Conservation (phyloP, 2,329 filamentous ascomycete species). For the Cylindrodendrum hubeiense region DNA sequence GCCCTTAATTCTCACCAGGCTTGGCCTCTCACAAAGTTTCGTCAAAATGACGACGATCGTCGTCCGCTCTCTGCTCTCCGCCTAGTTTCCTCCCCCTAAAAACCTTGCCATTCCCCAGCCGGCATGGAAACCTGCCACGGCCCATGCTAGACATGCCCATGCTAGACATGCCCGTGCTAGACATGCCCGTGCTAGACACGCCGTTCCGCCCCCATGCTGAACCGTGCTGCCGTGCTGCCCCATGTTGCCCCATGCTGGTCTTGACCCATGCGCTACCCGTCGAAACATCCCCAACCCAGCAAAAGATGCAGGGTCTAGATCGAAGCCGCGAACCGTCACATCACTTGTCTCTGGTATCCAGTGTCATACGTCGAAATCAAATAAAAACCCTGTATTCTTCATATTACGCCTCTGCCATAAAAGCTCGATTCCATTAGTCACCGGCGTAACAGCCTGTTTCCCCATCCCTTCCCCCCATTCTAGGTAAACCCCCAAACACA, state of each 20-base stretch:
- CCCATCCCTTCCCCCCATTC: slow-evolving; percentile 11
- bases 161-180: background rate
- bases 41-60: slow-evolving; percentile 28
- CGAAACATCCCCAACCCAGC: slow-evolving; percentile 13
- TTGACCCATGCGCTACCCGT: background rate
- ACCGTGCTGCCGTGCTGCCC: slow-evolving; percentile 2
- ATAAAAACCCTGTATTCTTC: slow-evolving; percentile 29
- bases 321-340: slow-evolving; percentile 27
- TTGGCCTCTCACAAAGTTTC: slow-evolving; percentile 12
- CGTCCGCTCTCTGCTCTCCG: slow-evolving; percentile 1
- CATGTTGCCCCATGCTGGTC: background rate
- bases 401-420: slow-evolving; percentile 19
- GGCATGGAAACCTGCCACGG: slow-evolving; percentile 2
- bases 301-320: slow-evolving; percentile 29
- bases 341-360: slow-evolving; percentile 25
- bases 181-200: background rate
- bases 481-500: slow-evolving; percentile 20
- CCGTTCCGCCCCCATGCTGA: slow-evolving; percentile 1
- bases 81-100: background rate
- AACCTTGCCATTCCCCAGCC: slow-evolving; percentile 1
- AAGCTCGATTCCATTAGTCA: slow-evolving; percentile 31
- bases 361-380: slow-evolving; percentile 21
- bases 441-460: slow-evolving; percentile 16
- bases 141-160: background rate
- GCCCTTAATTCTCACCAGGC: slow-evolving; percentile 9